Base-by-base conservation (phyloP, 2,329 filamentous ascomycete genomes). In the Teratosphaeria gauchensis region DNA sequence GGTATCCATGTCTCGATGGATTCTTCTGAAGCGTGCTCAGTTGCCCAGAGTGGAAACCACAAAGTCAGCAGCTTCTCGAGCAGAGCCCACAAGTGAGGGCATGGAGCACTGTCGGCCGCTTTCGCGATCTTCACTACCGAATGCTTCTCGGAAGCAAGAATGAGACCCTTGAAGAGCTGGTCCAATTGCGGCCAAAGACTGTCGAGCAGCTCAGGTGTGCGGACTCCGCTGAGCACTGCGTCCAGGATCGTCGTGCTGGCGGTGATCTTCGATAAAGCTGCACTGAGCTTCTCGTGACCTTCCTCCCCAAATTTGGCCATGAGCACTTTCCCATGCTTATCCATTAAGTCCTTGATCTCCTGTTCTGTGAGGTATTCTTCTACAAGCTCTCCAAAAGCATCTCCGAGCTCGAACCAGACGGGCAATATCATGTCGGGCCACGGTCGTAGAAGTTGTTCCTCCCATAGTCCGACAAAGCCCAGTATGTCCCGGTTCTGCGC, bases 391-490 rank as follows among this genome's bases (percentile, higher is more conserved):
- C 58, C 58, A 35, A 72, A 63, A 4, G 60, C 51, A 9, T 56
- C 19, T 12, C 42, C 53, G 12, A 72, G 56, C 21, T 62, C 56
- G 11, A 57, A 42, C 68, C 68, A 71, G 6, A 70, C 54, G 30
- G 58, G 58, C n/a, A 51, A 53, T 8, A 31, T 24, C 1, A 35
- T 48, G 3, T 55, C 14, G 11, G 58, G 54, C 24, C 54, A n/a
- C 4, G 42, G 32, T 21, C 51, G 16, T 54, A 56, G n/a, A 31
- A 72, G 62, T 55, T 70, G 63, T n/a, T 59, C 46, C 8, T 62
- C 59, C 70, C 70, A 72, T 9, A 66, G 56, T 14, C 68, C 59
- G 8, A 72, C 52, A 35, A 73, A 71, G 1, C 57, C 57, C 12
- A 31, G n/a, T 5, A 72, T 59, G 21, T 64, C 63, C 9, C 71